Base-by-base conservation (phyloP, 768 basidiomycete species). In the Termitomyces sp. region DNA sequence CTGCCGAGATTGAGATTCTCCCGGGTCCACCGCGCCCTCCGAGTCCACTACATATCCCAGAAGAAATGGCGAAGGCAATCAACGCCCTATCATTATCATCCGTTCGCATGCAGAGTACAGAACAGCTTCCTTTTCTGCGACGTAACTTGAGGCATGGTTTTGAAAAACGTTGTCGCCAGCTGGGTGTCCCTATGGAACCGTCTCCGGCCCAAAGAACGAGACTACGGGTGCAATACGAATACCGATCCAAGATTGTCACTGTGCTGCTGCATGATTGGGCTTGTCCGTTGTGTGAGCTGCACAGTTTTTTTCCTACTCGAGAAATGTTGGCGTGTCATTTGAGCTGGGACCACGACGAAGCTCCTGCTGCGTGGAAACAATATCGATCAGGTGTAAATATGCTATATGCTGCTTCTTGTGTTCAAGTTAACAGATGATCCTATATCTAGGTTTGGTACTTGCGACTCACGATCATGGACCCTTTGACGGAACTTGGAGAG, bases 261-360 rank as follows among this genome's bases (percentile, higher is more conserved):
- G 67, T 68, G 14, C 61, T 54, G 10, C 67, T 76, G 64, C 58
- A 56, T 19, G 59, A 66, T 2, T 81, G 78, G 74, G 40, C 66
- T 40, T 86, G 84, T 59, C 83, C 84, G 0, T 59, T 85, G n/a
- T 86, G 84, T 60, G 70, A 72, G 35, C 52, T 80, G 10, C 72
- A 81, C 46, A 70, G 67, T 22, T 56, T 55, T 0, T 80, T 86
- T 44, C 46, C 59, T 8, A 78, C 75, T 22, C 68, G 64, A 12
- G 70, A 62, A 26, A 73, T 78, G 71, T 66, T 86, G 1, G 62
- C 62, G 24, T 71, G 62, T n/a, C 84, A 86, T 61, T 57, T 86
- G 22, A 54, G 62, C 8, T 73, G 73, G 68, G 80, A 81, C 60
- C 84, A 86, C 55, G 22, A 62, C 1, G 71, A 69, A n/a, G 69